Conservation (phyloP, 257 asterid species). For the Solanum medicagineum region DNA sequence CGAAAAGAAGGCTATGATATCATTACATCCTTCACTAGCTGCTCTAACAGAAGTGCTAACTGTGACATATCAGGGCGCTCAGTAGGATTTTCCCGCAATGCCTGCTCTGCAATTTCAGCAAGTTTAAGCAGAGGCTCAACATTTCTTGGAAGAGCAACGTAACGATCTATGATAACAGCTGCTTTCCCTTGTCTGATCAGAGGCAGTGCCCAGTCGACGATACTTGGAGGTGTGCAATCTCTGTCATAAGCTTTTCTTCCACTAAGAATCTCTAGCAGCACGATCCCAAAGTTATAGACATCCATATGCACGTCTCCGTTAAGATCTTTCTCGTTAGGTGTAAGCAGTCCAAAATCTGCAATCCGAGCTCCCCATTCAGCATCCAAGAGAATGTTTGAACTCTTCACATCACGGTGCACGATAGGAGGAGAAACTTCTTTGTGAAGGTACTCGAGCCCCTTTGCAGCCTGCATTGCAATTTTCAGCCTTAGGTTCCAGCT, state of each 20-base stretch:
- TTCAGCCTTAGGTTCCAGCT: constrained; percentile 69
- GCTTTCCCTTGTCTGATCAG: constrained; percentile 65
- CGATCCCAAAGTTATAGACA: constrained; percentile 72
- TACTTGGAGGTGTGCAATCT: constrained; percentile 57
- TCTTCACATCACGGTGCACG: constrained; percentile 63
- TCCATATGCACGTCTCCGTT: constrained; percentile 42
- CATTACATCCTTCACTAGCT: constrained; percentile 64
- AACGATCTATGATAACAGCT: constrained; percentile 68
- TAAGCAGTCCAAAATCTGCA: constrained; percentile 60
- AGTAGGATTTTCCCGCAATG: constrained; percentile 54
- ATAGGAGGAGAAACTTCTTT: constrained; percentile 68
- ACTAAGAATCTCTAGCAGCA: constrained; percentile 78
- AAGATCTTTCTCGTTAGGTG: constrained; percentile 40
- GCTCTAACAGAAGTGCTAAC: constrained; percentile 54
- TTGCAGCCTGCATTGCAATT: constrained; percentile 76
- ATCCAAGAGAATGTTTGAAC: constrained; percentile 86
- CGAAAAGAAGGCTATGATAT: constrained; percentile 27
- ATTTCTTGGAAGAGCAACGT: constrained; percentile 60
- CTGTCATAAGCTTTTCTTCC: constrained; percentile 67
- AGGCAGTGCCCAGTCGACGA: constrained; percentile 86
- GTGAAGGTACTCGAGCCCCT: constrained; percentile 77
- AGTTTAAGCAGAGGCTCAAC: constrained; percentile 87
- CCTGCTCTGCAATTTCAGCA: constrained; percentile 74
- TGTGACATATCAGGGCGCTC: constrained; percentile 52
- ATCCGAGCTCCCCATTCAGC: constrained; percentile 72